Evolutionary conservation across 1,284 basidiomycete genomes (phyloP).

Genomic region (Ustilago vetiveriae): DNA sequence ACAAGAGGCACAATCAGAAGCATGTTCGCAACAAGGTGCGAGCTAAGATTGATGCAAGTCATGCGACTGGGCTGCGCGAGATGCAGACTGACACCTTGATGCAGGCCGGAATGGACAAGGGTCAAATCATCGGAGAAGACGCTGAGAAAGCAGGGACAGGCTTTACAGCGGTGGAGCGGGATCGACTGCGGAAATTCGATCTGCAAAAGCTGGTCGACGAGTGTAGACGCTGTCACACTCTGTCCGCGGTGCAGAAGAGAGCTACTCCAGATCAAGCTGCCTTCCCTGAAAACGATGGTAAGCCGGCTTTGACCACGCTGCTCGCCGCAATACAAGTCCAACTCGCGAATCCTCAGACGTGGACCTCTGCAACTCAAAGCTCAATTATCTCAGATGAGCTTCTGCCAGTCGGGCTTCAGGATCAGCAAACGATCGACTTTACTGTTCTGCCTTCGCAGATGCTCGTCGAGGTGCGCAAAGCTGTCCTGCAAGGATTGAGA

Average conservation of each 20-base stretch:
- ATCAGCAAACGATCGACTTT: slow-evolving; percentile 5
- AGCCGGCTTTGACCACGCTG: neutral
- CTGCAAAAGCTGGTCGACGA: slow-evolving; percentile 32
- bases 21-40: slow-evolving; percentile 23
- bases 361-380: neutral
- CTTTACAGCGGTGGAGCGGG: slow-evolving; percentile 2
- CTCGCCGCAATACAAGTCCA: slow-evolving; percentile 8
- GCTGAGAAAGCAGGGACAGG: neutral
- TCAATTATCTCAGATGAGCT: slow-evolving; percentile 19
- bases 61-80: neutral
- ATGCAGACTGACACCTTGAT: neutral
- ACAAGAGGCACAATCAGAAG: slow-evolving; percentile 41
- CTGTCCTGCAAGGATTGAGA: slow-evolving; percentile 11
- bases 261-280: neutral
- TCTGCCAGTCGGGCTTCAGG: slow-evolving; percentile 12
- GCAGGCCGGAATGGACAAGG: no score
- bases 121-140: neutral
- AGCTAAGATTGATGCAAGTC: slow-evolving; percentile 29
- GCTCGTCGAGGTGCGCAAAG: slow-evolving; percentile 7
- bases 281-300: neutral
- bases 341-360: slow-evolving; percentile 15
- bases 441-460: slow-evolving; percentile 2
- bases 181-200: slow-evolving; percentile 4
- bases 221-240: slow-evolving; percentile 16
- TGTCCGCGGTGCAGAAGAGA: slow-evolving; percentile 11